Evolutionary conservation across 2,329 filamentous ascomycete genomes (phyloP).

Genomic region (Exophiala phaeomuriformis): DNA sequence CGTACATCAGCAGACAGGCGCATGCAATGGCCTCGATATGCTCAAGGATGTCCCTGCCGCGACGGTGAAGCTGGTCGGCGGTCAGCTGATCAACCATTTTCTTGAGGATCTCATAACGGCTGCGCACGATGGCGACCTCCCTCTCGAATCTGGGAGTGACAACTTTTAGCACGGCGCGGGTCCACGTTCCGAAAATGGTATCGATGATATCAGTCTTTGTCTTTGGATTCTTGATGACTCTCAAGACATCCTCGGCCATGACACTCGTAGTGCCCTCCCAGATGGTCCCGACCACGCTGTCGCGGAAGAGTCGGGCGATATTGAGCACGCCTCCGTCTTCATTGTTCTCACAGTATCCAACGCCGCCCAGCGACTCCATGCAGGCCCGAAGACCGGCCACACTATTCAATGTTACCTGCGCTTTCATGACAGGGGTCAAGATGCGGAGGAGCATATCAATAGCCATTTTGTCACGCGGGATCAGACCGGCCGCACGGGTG

Average conservation of each 20-base stretch:
- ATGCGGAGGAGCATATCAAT: slow-evolving; percentile 30
- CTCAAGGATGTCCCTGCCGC: slow-evolving; percentile 14
- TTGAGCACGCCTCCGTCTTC: slow-evolving; percentile 55
- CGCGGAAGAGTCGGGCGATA: slow-evolving; percentile 57
- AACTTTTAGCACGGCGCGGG: slow-evolving; percentile 3
- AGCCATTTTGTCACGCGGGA: slow-evolving; percentile 23
- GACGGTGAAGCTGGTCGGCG: slow-evolving; percentile 8
- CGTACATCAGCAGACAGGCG: slow-evolving; percentile 34
- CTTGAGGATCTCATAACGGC: slow-evolving; percentile 9
- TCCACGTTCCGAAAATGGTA: slow-evolving; percentile 11
- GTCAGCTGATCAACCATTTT: slow-evolving; percentile 2
- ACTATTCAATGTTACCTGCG: slow-evolving; percentile 22
- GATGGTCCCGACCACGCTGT: slow-evolving; percentile 57
- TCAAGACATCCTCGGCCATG: slow-evolving; percentile 27
- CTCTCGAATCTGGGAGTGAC: neutral
- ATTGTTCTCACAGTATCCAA: slow-evolving; percentile 32
- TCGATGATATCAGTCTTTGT: slow-evolving; percentile 7
- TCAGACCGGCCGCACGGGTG: slow-evolving; percentile 18
- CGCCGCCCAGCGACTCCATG: slow-evolving; percentile 32
- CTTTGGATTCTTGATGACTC: slow-evolving; percentile 16
- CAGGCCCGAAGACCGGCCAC: slow-evolving; percentile 23
- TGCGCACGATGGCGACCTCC: slow-evolving; percentile 7
- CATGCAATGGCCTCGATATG: slow-evolving; percentile 29
- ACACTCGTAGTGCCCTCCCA: slow-evolving; percentile 68
- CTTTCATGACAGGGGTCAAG: slow-evolving; percentile 33